Percentiles rank a stretch among this genome's conserved stretches.
These are phyloP conservation scores for Fusarium verticillioides DNA, from an alignment of 2,329 filamentous ascomycete genomes.

Conservation along the genomic window DNA sequence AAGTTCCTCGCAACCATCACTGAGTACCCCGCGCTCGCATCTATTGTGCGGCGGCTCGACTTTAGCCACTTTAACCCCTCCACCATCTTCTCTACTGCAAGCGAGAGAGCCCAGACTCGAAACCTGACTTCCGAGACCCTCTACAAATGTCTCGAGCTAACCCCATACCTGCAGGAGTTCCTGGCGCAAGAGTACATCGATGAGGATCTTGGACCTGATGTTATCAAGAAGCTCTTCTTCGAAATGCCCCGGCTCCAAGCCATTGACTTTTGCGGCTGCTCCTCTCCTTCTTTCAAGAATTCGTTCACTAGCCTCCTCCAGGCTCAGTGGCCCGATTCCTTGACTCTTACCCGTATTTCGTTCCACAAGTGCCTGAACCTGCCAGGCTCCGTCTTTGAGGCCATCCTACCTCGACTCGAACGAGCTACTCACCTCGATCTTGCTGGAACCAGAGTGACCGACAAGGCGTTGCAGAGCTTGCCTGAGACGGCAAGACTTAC, in stretches of 20 bases:
- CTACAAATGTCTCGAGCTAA: constrained; percentile 75
- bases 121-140: constrained; percentile 82
- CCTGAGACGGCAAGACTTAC: constrained; percentile 77
- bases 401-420: constrained; percentile 75
- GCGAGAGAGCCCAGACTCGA: constrained; percentile 78
- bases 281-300: constrained; percentile 73
- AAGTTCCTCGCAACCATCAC: constrained; percentile 80
- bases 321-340: constrained; percentile 61
- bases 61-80: constrained; percentile 89
- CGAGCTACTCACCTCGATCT: constrained; percentile 81
- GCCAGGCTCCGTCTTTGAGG: constrained; percentile 73
- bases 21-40: constrained; percentile 74
- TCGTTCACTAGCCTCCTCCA: constrained; percentile 69
- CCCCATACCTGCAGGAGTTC: constrained; percentile 80
- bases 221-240: constrained; percentile 77
- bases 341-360: constrained; percentile 74
- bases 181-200: constrained; percentile 84
- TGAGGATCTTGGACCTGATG: constrained; percentile 75
- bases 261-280: constrained; percentile 82
- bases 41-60: constrained; percentile 81
- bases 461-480: constrained; percentile 75
- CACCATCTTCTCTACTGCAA: constrained; percentile 78
- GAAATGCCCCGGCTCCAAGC: constrained; percentile 72
- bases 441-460: constrained; percentile 80
- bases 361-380: constrained; percentile 83